phyloP scores from a whole-genome alignment of 1,139 yeast genomes.

The Suhomyces wounanorum region DNA sequence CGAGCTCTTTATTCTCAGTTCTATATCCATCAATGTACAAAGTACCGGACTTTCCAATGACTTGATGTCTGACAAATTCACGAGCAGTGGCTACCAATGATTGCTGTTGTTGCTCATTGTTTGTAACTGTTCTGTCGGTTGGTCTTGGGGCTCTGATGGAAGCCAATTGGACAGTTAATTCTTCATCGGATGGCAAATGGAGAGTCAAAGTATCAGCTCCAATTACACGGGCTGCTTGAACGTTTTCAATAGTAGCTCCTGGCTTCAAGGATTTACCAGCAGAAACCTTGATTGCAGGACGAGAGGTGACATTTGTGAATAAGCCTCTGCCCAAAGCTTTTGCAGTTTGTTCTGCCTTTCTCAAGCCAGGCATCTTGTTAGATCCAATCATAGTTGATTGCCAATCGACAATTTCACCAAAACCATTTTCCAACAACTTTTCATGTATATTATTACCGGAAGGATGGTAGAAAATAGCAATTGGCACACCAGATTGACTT shows the following conservation, averaged over 20 bases:
- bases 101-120: constrained; percentile 36
- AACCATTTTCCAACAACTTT: constrained; percentile 65
- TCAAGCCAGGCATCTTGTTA: constrained; percentile 56
- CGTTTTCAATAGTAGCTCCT: constrained; percentile 54
- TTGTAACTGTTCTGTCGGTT: constrained; percentile 56
- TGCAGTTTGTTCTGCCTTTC: constrained; percentile 72
- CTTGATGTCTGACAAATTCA: constrained; percentile 68
- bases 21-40: constrained; percentile 66
- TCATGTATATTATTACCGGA: constrained; percentile 72
- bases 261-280: constrained; percentile 30
- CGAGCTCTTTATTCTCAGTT: constrained; percentile 56
- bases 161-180: constrained; percentile 67
- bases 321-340: constrained; percentile 61
- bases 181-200: constrained; percentile 48
- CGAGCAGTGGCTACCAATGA: constrained; percentile 65
- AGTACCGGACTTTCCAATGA: constrained; percentile 68
- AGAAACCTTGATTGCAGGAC: constrained; percentile 20
- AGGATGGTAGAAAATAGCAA: constrained; percentile 65
- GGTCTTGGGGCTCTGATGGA: constrained; percentile 74
- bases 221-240: constrained; percentile 58
- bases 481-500: constrained; percentile 63
- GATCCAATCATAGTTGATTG: constrained; percentile 76
- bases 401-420: constrained; percentile 81
- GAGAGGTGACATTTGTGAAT: constrained; percentile 49
- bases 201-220: constrained; percentile 70